These are phyloP conservation scores for Colletotrichum tanaceti DNA, from an alignment of 2,329 filamentous ascomycete species.

Conservation along the genomic window DNA sequence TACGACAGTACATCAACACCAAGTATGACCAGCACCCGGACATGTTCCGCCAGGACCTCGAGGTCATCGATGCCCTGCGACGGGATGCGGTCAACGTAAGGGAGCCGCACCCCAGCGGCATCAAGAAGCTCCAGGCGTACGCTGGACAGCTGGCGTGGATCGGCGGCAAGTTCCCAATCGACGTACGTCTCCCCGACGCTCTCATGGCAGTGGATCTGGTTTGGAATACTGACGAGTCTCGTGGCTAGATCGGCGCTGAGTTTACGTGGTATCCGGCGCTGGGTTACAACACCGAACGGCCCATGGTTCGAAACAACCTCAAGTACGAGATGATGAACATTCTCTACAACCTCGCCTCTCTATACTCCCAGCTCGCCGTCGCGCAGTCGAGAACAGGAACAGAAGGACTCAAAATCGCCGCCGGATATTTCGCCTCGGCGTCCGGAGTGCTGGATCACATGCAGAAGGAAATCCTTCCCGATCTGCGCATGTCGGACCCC, in stretches of 20 bases:
- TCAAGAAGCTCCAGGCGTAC: constrained; percentile 90
- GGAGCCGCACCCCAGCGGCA: constrained; percentile 87
- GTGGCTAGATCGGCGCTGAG: constrained; percentile 82
- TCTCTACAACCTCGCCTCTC: constrained; percentile 90
- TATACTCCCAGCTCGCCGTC: constrained; percentile 93
- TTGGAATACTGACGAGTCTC: neutral
- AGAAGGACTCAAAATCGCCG: constrained; percentile 87
- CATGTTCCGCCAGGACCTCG: constrained; percentile 90
- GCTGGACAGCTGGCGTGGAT: constrained; percentile 94
- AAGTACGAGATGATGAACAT: constrained; percentile 91
- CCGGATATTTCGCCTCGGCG: constrained; percentile 88
- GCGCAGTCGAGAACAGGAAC: constrained; percentile 80
- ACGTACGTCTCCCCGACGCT: constrained; percentile 64
- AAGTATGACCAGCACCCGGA: constrained; percentile 99
- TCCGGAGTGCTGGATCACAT: constrained; percentile 87
- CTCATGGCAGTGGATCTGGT: neutral
- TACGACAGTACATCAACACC: constrained; percentile 94
- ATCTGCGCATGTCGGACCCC: constrained; percentile 81
- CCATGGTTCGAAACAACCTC: constrained; percentile 73
- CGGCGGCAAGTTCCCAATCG: constrained; percentile 93
- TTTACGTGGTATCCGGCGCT: constrained; percentile 97
- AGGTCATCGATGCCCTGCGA: constrained; percentile 85
- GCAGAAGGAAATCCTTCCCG: constrained; percentile 80
- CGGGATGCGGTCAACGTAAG: constrained; percentile 88
- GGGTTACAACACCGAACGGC: constrained; percentile 86